Conservation (phyloP, 371 early-diverging fungal species). For the Dichotomocladium elegans region DNA sequence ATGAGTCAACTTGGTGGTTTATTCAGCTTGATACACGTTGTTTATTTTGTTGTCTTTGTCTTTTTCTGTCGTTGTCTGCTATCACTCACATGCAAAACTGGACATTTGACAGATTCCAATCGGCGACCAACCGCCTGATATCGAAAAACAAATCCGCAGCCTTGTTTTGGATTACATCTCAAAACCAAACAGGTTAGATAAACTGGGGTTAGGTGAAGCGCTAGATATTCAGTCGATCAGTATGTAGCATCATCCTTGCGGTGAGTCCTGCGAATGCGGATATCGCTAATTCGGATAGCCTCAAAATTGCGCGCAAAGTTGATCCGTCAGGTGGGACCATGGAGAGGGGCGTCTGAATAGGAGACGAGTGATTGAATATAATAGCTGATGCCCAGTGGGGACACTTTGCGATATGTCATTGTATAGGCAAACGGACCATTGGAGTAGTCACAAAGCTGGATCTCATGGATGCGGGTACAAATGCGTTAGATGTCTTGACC, state of each 20-base stretch:
- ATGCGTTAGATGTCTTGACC: constrained; percentile 83
- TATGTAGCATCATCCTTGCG: constrained; percentile 86
- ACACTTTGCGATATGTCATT: neutral
- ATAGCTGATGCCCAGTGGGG: neutral
- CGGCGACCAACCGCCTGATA: constrained; percentile 87
- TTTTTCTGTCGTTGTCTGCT: constrained; percentile 30
- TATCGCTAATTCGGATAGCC: constrained; percentile 90
- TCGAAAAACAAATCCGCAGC: constrained; percentile 83
- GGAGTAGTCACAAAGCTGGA: constrained; percentile 95
- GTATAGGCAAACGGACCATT: constrained; percentile 78
- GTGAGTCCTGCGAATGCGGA: constrained; percentile 92
- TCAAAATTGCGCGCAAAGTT: constrained; percentile 88
- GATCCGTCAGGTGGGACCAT: constrained; percentile 70
- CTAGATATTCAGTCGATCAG: neutral
- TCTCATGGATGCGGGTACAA: constrained; percentile 93
- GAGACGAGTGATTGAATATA: neutral
- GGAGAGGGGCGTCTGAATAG: neutral
- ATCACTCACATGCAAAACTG: neutral
- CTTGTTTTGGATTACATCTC: constrained; percentile 83
- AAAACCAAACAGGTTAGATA: constrained; percentile 72
- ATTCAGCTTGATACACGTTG: no score
- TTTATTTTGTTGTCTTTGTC: neutral
- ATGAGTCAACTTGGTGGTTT: no score
- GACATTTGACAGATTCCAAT: constrained; percentile 39
- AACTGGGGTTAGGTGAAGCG: constrained; percentile 14